Evolutionary conservation across 768 basidiomycete genomes (phyloP), one percentile per base, ranked within the genome.

Genomic region (Auricularia heimuer): DNA sequence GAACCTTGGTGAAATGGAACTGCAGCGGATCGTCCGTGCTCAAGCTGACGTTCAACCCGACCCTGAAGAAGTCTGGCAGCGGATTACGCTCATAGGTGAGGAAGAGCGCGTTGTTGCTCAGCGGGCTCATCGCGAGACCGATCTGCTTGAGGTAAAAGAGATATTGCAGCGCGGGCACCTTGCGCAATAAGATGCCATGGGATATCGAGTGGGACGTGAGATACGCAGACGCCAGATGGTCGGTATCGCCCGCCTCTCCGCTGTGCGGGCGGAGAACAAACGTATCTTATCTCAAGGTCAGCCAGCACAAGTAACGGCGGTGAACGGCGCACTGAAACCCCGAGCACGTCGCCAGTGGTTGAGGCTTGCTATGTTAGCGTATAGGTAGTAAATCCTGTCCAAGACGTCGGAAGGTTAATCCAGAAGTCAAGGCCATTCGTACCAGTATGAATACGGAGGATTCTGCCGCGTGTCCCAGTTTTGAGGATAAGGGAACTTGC

Each of bases 111-210:
- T 99, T 99, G 74, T 99, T 99, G 76, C 94, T 97, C 58, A 99
- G 77, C 2, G 97, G 97, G 71, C 92, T 94, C 97, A 99, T 99
- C 1, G 97, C 97, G 18, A 99, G 83, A 36, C 97, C 96, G 67
- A 98, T 98, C 77, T 98, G 97, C 76, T 93, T 95, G 68, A 99
- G 81, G 75, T 98, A 99, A 77, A 94, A 99, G 14, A 99, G 84
- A 73, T 99, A 99, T 72, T 96, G 94, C 58, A 99, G 77, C 1
- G 95, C 95, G 0, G 97, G 97, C 4, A 99, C 96, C 76, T 99
- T 99, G 65, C 97, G 89, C 8, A 99, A 83, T 21, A 98, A 80
- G 74, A 99, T 99, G n/a, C 97, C 97, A 71, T 99, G 97, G 10
- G 97, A 98, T 72, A 99, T 98, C 1, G 95, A 98, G 72, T 98